phyloP scores from a whole-genome alignment of 108 stramenopile species.

The Asterionellopsis glacialis region DNA sequence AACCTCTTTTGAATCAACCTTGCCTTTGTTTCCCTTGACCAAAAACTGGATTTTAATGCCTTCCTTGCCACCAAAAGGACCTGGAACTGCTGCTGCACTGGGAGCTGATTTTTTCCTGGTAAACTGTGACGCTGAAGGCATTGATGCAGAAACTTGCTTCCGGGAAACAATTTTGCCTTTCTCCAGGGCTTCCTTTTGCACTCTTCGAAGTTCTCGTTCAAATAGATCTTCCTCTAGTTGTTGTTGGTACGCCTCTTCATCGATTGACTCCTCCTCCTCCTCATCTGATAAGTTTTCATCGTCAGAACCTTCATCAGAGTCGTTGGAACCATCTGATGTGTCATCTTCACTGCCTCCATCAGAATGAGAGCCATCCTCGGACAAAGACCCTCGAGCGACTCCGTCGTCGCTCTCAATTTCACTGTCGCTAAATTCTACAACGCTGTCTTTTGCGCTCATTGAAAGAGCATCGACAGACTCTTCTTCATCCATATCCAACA shows the following conservation, averaged over 20 bases:
- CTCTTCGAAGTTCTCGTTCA: slow-evolving; percentile 75
- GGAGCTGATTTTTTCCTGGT: slow-evolving; percentile 48
- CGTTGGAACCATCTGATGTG: slow-evolving; percentile 50
- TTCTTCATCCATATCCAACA: slow-evolving; percentile 34
- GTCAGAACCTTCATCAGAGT: slow-evolving; percentile 47
- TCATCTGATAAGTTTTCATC: slow-evolving; percentile 29
- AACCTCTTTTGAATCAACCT: slow-evolving; percentile 81
- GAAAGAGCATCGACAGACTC: slow-evolving; percentile 38
- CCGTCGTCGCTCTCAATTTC: slow-evolving; percentile 38
- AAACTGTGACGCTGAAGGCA: slow-evolving; percentile 73
- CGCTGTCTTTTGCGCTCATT: slow-evolving; percentile 35
- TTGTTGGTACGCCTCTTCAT: slow-evolving; percentile 69
- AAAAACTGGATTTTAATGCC: slow-evolving; percentile 86
- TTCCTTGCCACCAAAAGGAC: slow-evolving; percentile 44
- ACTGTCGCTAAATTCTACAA: slow-evolving; percentile 3
- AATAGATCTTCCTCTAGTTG: slow-evolving; percentile 86
- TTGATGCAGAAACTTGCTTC: slow-evolving; percentile 62
- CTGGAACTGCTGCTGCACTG: slow-evolving; percentile 9
- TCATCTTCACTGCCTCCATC: slow-evolving; percentile 31
- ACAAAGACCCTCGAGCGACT: slow-evolving; percentile 11
- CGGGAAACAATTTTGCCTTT: slow-evolving; percentile 67
- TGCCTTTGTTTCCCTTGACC: slow-evolving; percentile 90
- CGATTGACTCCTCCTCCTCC: slow-evolving; percentile 60
- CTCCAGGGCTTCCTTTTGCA: slow-evolving; percentile 86
- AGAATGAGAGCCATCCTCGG: neutral